phyloP scores from a whole-genome alignment of 768 basidiomycete species.

The Podaxis sp. region DNA sequence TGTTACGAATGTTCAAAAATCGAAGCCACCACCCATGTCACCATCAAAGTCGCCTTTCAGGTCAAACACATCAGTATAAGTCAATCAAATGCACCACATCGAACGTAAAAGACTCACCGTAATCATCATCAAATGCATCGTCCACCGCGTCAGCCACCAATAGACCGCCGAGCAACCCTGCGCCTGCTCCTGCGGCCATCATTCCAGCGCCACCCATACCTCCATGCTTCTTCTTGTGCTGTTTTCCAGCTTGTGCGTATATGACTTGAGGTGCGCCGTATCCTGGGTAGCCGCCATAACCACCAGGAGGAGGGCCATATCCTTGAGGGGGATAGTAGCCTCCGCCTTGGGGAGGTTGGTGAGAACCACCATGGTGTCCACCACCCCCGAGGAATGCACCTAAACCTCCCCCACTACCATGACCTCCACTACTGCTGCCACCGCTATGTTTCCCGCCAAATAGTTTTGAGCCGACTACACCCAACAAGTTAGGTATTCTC shows the following conservation, averaged over 20 bases:
- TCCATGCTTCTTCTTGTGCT: constrained; percentile 37
- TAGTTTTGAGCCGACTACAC: constrained; percentile 5
- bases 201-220: constrained; percentile 33
- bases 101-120: not conserved
- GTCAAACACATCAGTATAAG: not conserved
- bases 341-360: not conserved
- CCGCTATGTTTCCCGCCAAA: constrained; percentile 16
- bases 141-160: constrained; percentile 51
- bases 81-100: not conserved
- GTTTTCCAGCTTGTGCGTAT: constrained; percentile 17
- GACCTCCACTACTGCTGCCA: constrained; percentile 1
- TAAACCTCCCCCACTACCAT: constrained; percentile 11
- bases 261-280: constrained; percentile 19
- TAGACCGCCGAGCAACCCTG: constrained; percentile 61
- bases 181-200: constrained; percentile 45
- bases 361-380: not conserved
- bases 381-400: not conserved
- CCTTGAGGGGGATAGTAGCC: not conserved
- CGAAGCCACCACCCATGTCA: not conserved
- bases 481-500: not conserved
- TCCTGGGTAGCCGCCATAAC: constrained; percentile 6
- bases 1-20: not conserved
- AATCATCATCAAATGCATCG: constrained; percentile 22
- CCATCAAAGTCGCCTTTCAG: not conserved
- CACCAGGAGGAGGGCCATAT: not conserved